A percentile compares a stretch with the other conserved stretches of the same genome.
Conservation (phyloP, 2,329 filamentous ascomycete genomes). For the Alternaria alternata region DNA sequence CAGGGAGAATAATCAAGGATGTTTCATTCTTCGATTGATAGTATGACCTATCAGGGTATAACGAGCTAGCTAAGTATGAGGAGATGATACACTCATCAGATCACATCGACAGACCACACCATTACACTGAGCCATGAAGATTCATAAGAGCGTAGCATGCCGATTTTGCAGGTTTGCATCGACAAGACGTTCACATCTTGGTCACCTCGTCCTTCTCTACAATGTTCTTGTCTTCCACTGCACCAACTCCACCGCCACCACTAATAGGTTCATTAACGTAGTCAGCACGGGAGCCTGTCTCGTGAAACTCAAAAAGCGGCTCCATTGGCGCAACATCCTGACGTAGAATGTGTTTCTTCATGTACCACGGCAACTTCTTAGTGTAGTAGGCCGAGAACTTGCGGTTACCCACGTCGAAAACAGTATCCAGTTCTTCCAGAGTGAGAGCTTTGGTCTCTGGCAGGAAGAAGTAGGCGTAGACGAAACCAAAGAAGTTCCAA, state of each 20-base stretch:
- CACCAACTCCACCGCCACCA: slow-evolving; percentile 2
- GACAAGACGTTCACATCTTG: neutral
- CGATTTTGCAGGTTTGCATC: fast-evolving
- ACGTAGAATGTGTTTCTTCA: slow-evolving; percentile 45
- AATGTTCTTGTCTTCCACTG: neutral
- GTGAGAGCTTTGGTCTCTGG: slow-evolving; percentile 44
- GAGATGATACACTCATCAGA: neutral
- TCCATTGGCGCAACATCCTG: slow-evolving; percentile 39
- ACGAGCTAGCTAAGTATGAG: neutral
- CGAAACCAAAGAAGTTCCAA: slow-evolving; percentile 63
- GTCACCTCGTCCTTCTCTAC: slow-evolving; percentile 15
- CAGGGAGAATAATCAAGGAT: neutral
- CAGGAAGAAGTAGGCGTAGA: slow-evolving; percentile 46
- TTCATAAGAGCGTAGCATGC: neutral
- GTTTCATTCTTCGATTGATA: neutral
- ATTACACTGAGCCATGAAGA: neutral
- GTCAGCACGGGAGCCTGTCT: slow-evolving; percentile 11
- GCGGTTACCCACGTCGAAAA: slow-evolving; percentile 42
- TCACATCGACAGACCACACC: neutral
- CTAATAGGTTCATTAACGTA: slow-evolving; percentile 4
- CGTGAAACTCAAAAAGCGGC: slow-evolving; percentile 34
- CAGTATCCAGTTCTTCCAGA: slow-evolving; percentile 41
- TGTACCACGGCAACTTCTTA: slow-evolving; percentile 49
- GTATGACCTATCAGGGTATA: neutral
- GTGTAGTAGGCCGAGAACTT: slow-evolving; percentile 35